phyloP scores from a whole-genome alignment of 2,329 filamentous ascomycete species.

The Colletotrichum lindemuthianum region DNA sequence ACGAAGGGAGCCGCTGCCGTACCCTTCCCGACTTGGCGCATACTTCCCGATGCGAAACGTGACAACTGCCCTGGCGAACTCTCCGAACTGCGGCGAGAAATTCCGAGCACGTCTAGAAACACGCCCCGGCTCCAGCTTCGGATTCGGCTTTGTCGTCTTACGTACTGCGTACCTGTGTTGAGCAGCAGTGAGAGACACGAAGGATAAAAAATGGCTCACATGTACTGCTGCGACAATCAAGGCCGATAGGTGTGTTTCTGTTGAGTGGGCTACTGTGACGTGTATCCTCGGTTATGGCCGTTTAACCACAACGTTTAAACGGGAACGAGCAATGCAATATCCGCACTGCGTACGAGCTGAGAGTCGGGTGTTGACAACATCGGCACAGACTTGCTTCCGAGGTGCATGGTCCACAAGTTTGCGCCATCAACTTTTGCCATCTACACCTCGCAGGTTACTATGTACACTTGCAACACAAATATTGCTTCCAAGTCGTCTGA shows the following conservation, averaged over 20 bases:
- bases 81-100: constrained; percentile 1
- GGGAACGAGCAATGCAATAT: no score
- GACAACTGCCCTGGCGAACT: constrained; percentile 30
- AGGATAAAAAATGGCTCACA: no score
- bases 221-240: background rate
- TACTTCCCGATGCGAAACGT: constrained; percentile 32
- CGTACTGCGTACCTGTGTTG: no score
- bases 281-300: constrained; percentile 11
- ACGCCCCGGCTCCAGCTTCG: background rate
- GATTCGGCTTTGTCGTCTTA: background rate
- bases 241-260: constrained; percentile 9
- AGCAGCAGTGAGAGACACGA: background rate
- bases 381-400: background rate
- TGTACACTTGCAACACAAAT: background rate
- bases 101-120: background rate
- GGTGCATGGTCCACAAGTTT: constrained; percentile 19
- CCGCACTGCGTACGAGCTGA: background rate
- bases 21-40: constrained; percentile 15
- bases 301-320: no score
- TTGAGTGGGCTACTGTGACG: background rate
- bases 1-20: constrained; percentile 19
- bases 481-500: background rate
- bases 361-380: background rate
- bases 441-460: background rate
- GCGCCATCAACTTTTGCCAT: constrained; percentile 14